Base-by-base conservation (phyloP, 2,329 filamentous ascomycete genomes). In the Verticillium alfalfae region DNA sequence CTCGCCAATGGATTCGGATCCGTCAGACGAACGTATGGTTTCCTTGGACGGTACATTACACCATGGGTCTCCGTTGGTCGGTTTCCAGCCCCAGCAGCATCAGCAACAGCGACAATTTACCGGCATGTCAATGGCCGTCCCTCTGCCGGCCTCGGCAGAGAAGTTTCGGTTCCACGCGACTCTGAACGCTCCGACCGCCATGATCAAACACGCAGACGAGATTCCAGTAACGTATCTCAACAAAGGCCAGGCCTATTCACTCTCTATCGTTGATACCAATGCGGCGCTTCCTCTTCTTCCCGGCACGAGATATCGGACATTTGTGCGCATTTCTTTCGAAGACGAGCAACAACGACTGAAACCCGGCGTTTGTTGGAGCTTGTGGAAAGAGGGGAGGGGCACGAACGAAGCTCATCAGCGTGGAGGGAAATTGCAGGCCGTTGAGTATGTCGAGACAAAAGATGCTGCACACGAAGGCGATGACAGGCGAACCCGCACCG, bases 191-290 rank as follows among this genome's bases (percentile, higher is more conserved):
- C 93, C 94, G 3, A 99, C 95, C 0, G 95, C 95, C 8, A 99
- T 98, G 95, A 89, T 96, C 70, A 96, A 91, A 73, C 88, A 93
- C 64, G 77, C 87, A 1, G 90, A 96, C 63, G 94, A 98, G 73
- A 96, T 98, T 31, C 95, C 95, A 0, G 87, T 98, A n/a, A 97
- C 94, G 0, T 99, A 99, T 72, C 84, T 99, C 18, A 99, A 99
- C 79, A 98, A 98, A 76, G 93, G 94, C 31, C 94, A 98, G 73
- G 92, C 93, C 16, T 99, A 99, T 73, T 91, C 91, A 0, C 80
- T 99, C 18, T 90, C 91, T 2, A 84, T 99, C 34, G 81, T 90
- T 56, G 95, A 99, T 71, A 95, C 90, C 0, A 80, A 82, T 6
- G 85, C 89, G 1, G 79, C 83, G 1, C 76, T 88, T 5, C 82